These are phyloP conservation scores for Symbiodinium pilosum DNA, from an alignment of 73 alveolate species.

Conservation along the genomic window DNA sequence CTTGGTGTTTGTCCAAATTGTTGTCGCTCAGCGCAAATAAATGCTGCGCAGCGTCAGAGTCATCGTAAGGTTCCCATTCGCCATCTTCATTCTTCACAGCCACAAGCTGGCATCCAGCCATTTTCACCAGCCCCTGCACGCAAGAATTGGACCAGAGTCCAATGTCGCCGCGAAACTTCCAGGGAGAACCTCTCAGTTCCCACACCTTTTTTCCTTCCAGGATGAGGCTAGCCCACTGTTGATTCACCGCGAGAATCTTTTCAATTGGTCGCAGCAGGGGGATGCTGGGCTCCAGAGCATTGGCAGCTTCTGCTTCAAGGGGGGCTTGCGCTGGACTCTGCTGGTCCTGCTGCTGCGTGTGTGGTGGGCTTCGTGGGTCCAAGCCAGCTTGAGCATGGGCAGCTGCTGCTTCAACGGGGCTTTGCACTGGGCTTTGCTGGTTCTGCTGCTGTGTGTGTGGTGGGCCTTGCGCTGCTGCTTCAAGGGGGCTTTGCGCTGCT, in stretches of 20 bases:
- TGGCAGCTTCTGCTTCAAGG: too few species aligned
- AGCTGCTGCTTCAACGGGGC: not conserved
- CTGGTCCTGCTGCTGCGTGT: too few species aligned
- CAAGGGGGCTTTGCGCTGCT: too few species aligned
- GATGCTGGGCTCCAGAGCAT: not conserved
- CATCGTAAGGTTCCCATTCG: constrained; percentile 18
- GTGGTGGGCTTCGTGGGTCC: too few species aligned
- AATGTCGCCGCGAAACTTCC: constrained; percentile 29
- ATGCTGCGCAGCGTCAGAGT: not conserved
- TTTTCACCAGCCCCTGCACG: constrained; percentile 14
- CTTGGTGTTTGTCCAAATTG: constrained; percentile 7
- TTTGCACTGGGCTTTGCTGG: too few species aligned
- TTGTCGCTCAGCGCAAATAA: not conserved
- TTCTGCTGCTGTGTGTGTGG: too few species aligned
- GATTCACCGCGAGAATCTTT: not conserved
- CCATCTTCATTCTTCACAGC: not conserved
- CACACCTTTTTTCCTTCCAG: not conserved
- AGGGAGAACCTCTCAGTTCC: constrained; percentile 4
- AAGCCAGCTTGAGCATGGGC: too few species aligned
- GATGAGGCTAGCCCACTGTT: not conserved
- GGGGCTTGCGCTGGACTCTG: too few species aligned
- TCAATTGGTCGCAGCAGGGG: not conserved
- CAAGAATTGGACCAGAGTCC: not conserved
- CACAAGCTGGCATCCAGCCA: constrained; percentile 6
- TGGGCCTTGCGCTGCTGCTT: too few species aligned